phyloP scores from a whole-genome alignment of 2,329 filamentous ascomycete genomes.

The Basipetospora chlamydospora region DNA sequence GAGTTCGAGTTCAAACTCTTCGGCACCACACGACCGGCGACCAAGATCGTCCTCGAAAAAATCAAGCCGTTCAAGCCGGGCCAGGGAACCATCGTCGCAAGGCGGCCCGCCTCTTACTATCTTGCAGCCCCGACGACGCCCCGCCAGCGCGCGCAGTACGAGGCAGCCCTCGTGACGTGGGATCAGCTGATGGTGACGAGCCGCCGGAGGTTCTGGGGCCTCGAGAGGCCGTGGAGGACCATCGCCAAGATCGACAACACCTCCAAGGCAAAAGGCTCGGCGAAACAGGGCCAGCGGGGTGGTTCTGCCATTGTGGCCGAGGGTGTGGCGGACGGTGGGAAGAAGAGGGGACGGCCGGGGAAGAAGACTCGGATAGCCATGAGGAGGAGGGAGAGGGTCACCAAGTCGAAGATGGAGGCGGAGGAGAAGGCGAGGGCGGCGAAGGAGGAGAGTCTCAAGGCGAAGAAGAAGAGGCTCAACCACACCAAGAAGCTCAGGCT shows the following conservation, averaged over 20 bases:
- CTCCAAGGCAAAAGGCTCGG: slow-evolving; percentile 12
- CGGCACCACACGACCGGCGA: slow-evolving; percentile 25
- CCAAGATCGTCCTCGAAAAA: slow-evolving; percentile 36
- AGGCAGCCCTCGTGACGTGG: slow-evolving; percentile 32
- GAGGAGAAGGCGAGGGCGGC: slow-evolving; percentile 20
- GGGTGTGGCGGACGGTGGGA: not conserved
- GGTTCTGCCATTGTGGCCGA: not conserved
- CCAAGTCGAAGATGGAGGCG: slow-evolving; percentile 23
- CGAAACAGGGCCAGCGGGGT: slow-evolving; percentile 2
- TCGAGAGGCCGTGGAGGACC: slow-evolving; percentile 47
- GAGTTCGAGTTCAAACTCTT: slow-evolving; percentile 47
- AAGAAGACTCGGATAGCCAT: slow-evolving; percentile 44
- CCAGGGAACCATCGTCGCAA: slow-evolving; percentile 20
- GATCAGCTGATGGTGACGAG: slow-evolving; percentile 33
- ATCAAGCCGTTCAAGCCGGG: slow-evolving; percentile 19
- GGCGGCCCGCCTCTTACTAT: slow-evolving; percentile 34
- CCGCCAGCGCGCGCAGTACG: slow-evolving; percentile 24
- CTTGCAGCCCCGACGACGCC: slow-evolving; percentile 23
- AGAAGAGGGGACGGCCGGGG: slow-evolving; percentile 22
- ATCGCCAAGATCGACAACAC: slow-evolving; percentile 23
- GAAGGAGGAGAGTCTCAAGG: slow-evolving; percentile 35
- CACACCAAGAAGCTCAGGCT: slow-evolving; percentile 44
- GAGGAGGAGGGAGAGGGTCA: slow-evolving; percentile 28
- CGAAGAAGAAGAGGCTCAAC: slow-evolving; percentile 49
- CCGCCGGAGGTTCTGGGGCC: slow-evolving; percentile 35